Percentiles rank a stretch among this genome's conserved stretches.
Conservation (phyloP, 192 early-diverging fungal genomes). For the Coemansia brasiliensis region DNA sequence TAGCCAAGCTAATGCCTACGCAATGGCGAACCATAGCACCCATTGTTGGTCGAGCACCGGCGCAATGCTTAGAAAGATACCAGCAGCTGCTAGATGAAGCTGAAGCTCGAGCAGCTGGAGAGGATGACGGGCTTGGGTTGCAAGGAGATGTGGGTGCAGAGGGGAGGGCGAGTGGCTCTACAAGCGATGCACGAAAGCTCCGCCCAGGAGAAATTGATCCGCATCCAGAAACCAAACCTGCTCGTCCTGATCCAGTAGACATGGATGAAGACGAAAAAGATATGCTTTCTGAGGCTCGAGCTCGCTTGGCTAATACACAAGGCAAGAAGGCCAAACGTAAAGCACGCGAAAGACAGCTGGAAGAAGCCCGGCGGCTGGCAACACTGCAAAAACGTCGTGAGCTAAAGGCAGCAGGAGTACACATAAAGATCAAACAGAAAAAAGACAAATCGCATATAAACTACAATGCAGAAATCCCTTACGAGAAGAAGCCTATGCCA, state of each 20-base stretch:
- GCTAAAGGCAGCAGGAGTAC: conserved; percentile 97
- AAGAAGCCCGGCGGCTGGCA: conserved; percentile 90
- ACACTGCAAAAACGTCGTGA: conserved; percentile 92
- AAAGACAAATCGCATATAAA: conserved; percentile 71
- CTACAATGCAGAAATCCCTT: conserved; percentile 96
- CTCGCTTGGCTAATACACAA: conserved; percentile 98
- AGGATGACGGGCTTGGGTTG: conserved; percentile 57
- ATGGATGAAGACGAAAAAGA: conserved; percentile 99
- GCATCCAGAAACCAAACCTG: conserved; percentile 95
- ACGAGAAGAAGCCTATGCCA: conserved; percentile 79
- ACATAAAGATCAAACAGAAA: conserved; percentile 68
- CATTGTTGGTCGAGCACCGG: conserved; percentile 93
- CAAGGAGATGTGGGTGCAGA: conserved; percentile 60
- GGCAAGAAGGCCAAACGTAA: conserved; percentile 99
- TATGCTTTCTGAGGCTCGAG: conserved; percentile 97
- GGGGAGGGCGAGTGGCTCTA: conserved; percentile 18
- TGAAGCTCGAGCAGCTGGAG: conserved; percentile 75
- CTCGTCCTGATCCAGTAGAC: conserved; percentile 95
- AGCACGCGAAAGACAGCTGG: conserved; percentile 95
- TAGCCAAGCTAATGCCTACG: conserved; percentile 99
- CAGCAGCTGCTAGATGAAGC: conserved; percentile 95
- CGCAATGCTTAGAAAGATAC: conserved; percentile 96
- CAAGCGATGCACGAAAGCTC: conserved; percentile 69
- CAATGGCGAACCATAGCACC: conserved; percentile 99
- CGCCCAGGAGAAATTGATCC: conserved; percentile 97